Evolutionary conservation across 306 rosid species (phyloP), one percentile per base, ranked within the genome.

Genomic region (Alnus rubra): DNA sequence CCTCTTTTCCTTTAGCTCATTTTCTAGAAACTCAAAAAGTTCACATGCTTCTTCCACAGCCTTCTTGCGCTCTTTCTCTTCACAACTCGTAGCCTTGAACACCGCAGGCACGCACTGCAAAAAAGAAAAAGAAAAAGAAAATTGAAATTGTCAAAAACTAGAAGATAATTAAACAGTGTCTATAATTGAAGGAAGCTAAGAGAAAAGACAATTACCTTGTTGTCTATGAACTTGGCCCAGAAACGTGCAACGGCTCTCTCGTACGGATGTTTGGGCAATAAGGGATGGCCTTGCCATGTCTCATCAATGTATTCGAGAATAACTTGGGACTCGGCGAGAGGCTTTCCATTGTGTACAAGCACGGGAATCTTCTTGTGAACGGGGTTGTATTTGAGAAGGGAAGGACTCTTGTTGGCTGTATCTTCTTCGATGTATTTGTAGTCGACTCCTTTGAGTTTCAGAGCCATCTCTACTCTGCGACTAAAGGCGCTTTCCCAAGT

Each of bases 1-100:
- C 69, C 68, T 84, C 58, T 87, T 88, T 42, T 52, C 88, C 71
- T 82, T 85, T 33, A 92, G 73, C 80, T 92, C 92, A 2, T 87
- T 76, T 80, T 92, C 91, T 3, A 89, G 86, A 62, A 79, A 35
- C 42, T 82, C 54, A 4, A 88, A 76, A 55, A 59, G 70, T 75
- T 82, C 88, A 0, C 9, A 12, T 16, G 78, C 53, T 76, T 86
- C 93, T 78, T 79, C 82, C 11, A 55, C 23, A 14, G 77, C 83
- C 54, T 85, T 86, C 50, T 83, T 88, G 1, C 54, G 86, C 56
- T 80, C 83, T 52, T 88, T 77, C 68, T 68, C 80, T 2, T 62
- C 83, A 6, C 60, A 58, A 64, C 79, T 65, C 55, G 4, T 44
- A 9, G 88, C 85, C 19, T 74, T 85, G 75, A 30, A 4, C 13